These are phyloP conservation scores for Sphagnum contortum DNA, from an alignment of 225 moss, liverwort and hornwort genomes.

Conservation along the genomic window DNA sequence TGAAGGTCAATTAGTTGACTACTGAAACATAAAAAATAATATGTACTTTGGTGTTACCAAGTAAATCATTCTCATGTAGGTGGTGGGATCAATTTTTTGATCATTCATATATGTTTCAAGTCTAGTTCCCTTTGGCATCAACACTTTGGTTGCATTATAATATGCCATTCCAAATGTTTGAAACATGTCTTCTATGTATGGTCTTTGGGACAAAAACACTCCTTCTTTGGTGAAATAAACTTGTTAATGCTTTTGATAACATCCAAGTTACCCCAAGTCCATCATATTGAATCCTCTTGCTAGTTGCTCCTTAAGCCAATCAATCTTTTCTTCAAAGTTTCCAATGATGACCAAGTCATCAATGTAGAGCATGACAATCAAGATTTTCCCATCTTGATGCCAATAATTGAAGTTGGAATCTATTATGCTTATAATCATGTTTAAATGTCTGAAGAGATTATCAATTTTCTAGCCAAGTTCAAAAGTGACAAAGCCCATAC, in stretches of 20 bases:
- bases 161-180: neutral
- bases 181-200: neutral
- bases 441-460: neutral
- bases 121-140: neutral
- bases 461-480: slow-evolving; percentile 9
- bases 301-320: slow-evolving; percentile 2
- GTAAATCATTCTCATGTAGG: slow-evolving; percentile 2
- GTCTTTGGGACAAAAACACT: slow-evolving; percentile 3
- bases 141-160: neutral
- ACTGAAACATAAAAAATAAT: neutral
- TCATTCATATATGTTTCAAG: neutral
- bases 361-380: slow-evolving; percentile 8
- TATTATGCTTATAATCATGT: neutral
- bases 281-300: slow-evolving; percentile 6
- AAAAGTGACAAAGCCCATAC: slow-evolving; percentile 5
- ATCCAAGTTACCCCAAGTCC: slow-evolving; percentile 1
- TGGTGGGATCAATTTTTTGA: neutral
- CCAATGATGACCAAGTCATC: slow-evolving; percentile 12
- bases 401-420: slow-evolving; percentile 5
- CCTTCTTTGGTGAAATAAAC: neutral
- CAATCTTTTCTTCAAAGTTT: slow-evolving; percentile 1
- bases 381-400: neutral
- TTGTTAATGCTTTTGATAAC: neutral
- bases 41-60: neutral
- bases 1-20: neutral